phyloP scores from a whole-genome alignment of 768 basidiomycete species.

The Boletus tomentosulus region DNA sequence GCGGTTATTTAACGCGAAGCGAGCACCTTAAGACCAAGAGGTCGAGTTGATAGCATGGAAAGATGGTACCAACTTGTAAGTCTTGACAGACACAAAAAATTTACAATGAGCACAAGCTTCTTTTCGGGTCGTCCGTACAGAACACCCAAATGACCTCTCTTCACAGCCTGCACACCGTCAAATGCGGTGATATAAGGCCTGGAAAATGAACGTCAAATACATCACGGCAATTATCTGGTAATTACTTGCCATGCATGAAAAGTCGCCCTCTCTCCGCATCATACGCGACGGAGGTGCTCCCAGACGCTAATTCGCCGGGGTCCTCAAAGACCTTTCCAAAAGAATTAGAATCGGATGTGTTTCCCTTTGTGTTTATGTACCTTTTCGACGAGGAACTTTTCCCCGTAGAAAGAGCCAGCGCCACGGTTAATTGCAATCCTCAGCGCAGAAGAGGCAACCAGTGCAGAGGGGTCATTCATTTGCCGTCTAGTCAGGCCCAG shows the following conservation, averaged over 20 bases:
- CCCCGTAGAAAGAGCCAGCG: constrained; percentile 48
- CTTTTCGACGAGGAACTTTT: constrained; percentile 58
- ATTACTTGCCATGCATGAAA: constrained; percentile 54
- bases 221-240: not conserved
- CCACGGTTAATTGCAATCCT: constrained; percentile 53
- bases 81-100: not conserved
- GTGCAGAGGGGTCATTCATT: constrained; percentile 38
- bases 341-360: constrained; percentile 2
- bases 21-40: not conserved
- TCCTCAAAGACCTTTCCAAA: constrained; percentile 59
- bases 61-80: not conserved
- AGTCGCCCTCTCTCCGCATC: constrained; percentile 47
- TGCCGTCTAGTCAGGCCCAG: constrained; percentile 36
- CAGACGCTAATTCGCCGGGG: constrained; percentile 53
- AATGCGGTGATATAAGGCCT: constrained; percentile 34
- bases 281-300: constrained; percentile 53
- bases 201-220: constrained; percentile 5
- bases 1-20: not conserved
- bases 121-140: not conserved
- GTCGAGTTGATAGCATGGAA: not conserved
- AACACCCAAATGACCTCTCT: not conserved
- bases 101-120: not conserved
- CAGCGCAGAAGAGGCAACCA: constrained; percentile 46
- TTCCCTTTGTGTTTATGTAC: constrained; percentile 31
- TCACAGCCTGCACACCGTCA: constrained; percentile 32